These are phyloP conservation scores for Setaria italica DNA, from an alignment of 202 grass and related monocot species.

Conservation along the genomic window DNA sequence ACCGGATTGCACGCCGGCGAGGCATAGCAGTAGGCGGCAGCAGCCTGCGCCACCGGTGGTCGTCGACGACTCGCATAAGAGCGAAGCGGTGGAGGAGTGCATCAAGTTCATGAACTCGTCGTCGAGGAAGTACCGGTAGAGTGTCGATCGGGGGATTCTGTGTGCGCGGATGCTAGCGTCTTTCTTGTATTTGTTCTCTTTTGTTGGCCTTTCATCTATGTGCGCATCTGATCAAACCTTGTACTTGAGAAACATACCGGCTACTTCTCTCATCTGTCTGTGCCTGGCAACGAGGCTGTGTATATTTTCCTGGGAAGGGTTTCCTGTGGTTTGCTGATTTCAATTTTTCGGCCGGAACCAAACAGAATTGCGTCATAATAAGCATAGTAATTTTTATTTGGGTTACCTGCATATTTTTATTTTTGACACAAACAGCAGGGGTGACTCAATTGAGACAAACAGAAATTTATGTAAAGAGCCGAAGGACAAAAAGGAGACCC, in stretches of 20 bases:
- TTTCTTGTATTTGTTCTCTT: slow-evolving; percentile 33
- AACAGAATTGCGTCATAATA: neutral
- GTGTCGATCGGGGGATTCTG: slow-evolving; percentile 24
- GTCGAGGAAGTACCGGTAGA: slow-evolving; percentile 81
- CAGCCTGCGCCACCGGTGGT: slow-evolving; percentile 37
- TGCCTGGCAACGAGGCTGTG: neutral
- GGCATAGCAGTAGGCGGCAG: slow-evolving; percentile 52
- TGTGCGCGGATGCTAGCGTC: slow-evolving; percentile 53
- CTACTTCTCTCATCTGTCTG: slow-evolving; percentile 14
- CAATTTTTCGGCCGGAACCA: neutral
- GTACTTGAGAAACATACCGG: slow-evolving; percentile 42
- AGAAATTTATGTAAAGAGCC: neutral
- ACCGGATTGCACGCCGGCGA: slow-evolving; percentile 48
- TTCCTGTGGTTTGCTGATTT: too few relatives aligned
- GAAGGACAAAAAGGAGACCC: neutral
- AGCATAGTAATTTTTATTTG: neutral
- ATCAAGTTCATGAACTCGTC: slow-evolving; percentile 96
- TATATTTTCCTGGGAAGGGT: neutral
- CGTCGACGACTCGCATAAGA: slow-evolving; percentile 80
- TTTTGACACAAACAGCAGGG: neutral
- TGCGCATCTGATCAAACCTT: slow-evolving; percentile 49
- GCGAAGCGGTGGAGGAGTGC: slow-evolving; percentile 87
- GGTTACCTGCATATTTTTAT: neutral
- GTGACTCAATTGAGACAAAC: neutral
- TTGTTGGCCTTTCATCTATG: slow-evolving; percentile 55